These are phyloP conservation scores for Trichosporon sp. DNA, from an alignment of 1,284 basidiomycete genomes.

Conservation along the genomic window DNA sequence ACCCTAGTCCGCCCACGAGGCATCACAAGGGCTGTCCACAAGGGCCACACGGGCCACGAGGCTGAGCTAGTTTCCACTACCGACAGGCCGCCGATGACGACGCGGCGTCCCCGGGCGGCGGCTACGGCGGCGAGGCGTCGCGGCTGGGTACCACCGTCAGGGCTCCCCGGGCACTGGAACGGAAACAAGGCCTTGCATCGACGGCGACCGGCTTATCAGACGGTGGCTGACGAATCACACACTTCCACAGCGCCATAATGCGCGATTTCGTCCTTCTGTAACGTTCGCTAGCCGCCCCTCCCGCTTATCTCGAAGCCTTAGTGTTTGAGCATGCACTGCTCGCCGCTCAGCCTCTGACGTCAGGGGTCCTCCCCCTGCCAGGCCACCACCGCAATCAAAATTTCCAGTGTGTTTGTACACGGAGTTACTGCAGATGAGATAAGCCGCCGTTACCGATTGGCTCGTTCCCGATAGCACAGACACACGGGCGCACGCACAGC, in stretches of 20 bases:
- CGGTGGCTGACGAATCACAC: neutral
- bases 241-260: neutral
- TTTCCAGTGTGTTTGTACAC: neutral
- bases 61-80: neutral
- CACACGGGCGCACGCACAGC: no score
- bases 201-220: neutral
- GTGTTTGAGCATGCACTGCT: neutral
- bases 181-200: conserved; percentile 1
- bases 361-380: neutral
- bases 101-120: neutral
- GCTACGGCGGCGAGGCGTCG: no score
- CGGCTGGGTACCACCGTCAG: neutral
- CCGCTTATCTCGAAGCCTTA: conserved; percentile 5
- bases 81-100: neutral
- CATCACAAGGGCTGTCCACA: neutral
- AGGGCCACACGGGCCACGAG: neutral
- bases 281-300: neutral
- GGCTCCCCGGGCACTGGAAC: neutral
- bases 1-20: conserved; percentile 1
- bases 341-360: neutral
- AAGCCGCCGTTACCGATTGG: neutral
- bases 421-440: neutral
- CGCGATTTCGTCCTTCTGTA: conserved; percentile 2
- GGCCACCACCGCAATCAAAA: neutral
- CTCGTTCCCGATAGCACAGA: neutral